Base-by-base conservation (phyloP, 2,329 filamentous ascomycete species). In the Phialocephala subalpina region DNA sequence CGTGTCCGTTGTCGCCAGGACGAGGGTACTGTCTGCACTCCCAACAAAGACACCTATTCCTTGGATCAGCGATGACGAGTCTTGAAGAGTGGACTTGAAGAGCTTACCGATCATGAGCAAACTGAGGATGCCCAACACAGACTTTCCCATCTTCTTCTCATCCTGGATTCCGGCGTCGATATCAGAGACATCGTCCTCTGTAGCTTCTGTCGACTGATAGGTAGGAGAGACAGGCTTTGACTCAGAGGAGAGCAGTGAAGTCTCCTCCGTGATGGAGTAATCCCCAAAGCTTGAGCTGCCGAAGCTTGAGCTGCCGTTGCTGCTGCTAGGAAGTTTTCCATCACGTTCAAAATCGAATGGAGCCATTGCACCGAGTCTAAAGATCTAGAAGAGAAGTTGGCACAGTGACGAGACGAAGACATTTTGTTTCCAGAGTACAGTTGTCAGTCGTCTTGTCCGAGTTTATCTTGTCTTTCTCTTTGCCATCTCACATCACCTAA, bases 171-270 rank as follows among this genome's bases (percentile, higher is more conserved):
- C 25, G 14, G 12, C 38, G 25, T 53, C 49, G 9, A 27, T 22
- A 27, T 53, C 45, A 27, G n/a, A 49, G 1, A 12, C 22, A 27
- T 53, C 49, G 2, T 53, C 49, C 14, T 27, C 25, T 16, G 49
- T 53, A 11, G 12, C 49, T 18, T 27, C 22, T 9, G 49, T 53
- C 4, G 49, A 53, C 8, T 53, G 49, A n/a, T 53, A 53, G 14
- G 49, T 11, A 11, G n/a, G 45, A 22, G 45, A 49, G n/a, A 27
- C 22, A 29, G 22, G 9, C 27, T 53, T 53, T 16, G 22, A 22
- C 14, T 53, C 49, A 29, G 49, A 53, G 14, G 49, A 53, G 25
- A 53, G 27, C 49, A 53, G 25, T 33, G 49, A 53, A 53, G 49
- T 53, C 49, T 53, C 49, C 27, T 53, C 49, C 27, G 49, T 53